Evolutionary conservation across 768 basidiomycete genomes (phyloP).

Genomic region (Megacollybia marginata): DNA sequence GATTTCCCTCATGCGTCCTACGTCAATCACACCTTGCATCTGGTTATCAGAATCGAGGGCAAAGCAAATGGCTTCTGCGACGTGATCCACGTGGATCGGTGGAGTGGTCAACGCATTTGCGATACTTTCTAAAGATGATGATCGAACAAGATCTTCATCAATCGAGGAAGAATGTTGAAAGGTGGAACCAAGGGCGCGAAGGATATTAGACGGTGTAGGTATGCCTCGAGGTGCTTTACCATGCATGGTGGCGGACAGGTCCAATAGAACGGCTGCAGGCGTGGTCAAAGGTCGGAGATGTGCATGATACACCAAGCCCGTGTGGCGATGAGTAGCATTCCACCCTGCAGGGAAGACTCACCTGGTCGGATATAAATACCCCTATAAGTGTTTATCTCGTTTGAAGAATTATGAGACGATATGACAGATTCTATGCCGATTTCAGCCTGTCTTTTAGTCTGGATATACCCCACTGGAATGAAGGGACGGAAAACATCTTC

Average conservation of each 20-base stretch:
- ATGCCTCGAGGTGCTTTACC: conserved; percentile 41
- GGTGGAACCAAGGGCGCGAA: conserved; percentile 42
- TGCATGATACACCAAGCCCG: conserved; percentile 94
- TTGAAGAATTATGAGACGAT: conserved; percentile 13
- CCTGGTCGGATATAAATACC: conserved; percentile 86
- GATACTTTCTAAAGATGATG: conserved; percentile 52
- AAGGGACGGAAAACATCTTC: conserved; percentile 89
- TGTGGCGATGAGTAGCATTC: conserved; percentile 4
- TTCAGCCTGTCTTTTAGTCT: conserved; percentile 93
- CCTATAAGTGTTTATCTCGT: conserved; percentile 35
- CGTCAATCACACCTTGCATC: conserved; percentile 60
- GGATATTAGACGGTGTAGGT: conserved; percentile 59
- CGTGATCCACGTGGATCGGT: conserved; percentile 94
- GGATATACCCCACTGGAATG: conserved; percentile 80
- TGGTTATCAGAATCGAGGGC: conserved; percentile 43
- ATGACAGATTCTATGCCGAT: conserved; percentile 51
- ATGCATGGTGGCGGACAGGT: conserved; percentile 72
- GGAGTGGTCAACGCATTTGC: conserved; percentile 79
- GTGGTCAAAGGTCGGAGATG: conserved; percentile 87
- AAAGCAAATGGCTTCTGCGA: conserved; percentile 76
- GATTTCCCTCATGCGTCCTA: conserved; percentile 65
- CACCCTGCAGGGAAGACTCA: conserved; percentile 32
- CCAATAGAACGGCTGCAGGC: conserved; percentile 76
- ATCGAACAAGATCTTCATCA: conserved; percentile 10
- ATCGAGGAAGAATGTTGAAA: conserved; percentile 20